phyloP scores from a whole-genome alignment of 768 basidiomycete species.

The Tulasnella sp. region DNA sequence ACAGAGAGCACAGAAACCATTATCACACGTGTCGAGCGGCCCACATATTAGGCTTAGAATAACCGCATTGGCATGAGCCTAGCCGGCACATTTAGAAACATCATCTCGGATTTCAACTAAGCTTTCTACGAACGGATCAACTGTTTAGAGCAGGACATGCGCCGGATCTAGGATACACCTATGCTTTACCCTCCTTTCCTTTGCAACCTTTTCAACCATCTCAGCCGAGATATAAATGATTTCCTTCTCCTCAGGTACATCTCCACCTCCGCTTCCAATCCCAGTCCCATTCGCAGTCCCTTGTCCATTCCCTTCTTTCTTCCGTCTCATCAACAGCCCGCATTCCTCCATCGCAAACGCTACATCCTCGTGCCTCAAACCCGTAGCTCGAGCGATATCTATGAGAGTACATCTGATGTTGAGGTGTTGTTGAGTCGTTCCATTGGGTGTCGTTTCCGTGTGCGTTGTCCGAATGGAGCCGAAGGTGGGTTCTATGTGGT shows the following conservation, averaged over 20 bases:
- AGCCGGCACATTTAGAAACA: too few species aligned
- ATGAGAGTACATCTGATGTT: conserved; percentile 70
- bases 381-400: conserved; percentile 77
- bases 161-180: conserved; percentile 43
- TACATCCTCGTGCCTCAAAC: conserved; percentile 81
- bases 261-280: not conserved
- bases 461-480: conserved; percentile 56
- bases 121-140: not conserved
- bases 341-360: conserved; percentile 89
- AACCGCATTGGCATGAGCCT: too few species aligned
- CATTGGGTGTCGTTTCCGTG: conserved; percentile 62
- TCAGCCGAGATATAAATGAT: conserved; percentile 64
- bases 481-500: conserved; percentile 29
- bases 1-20: too few species aligned
- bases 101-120: too few species aligned
- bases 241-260: conserved; percentile 34
- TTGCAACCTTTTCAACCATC: conserved; percentile 68
- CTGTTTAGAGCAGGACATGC: conserved; percentile 41
- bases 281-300: not conserved
- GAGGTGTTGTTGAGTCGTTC: conserved; percentile 71
- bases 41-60: too few species aligned
- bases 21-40: too few species aligned
- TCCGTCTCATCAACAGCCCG: conserved; percentile 66
- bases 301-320: conserved; percentile 35
- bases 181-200: conserved; percentile 68